phyloP scores from a whole-genome alignment of 208 protist genomes.

The Zelonia costaricensis region DNA sequence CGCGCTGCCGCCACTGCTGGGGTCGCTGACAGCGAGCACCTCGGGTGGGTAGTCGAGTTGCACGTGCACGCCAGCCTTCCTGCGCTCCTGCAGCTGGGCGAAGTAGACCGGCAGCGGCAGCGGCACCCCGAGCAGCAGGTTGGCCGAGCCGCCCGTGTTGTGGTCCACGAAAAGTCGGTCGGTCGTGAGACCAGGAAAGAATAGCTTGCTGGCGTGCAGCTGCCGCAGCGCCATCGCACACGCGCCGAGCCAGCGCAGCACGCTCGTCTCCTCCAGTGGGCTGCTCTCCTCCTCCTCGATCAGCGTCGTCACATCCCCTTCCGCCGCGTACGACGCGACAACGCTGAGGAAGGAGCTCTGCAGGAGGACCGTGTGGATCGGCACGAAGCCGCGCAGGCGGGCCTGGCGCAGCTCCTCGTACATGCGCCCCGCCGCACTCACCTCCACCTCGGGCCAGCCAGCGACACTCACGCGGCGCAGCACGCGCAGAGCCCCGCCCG shows the following conservation, averaged over 20 bases:
- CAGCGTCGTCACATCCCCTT: constrained; percentile 57
- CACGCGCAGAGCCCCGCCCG: constrained; percentile 53
- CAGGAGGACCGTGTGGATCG: constrained; percentile 53
- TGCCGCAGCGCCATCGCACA: constrained; percentile 51
- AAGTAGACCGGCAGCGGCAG: constrained; percentile 63
- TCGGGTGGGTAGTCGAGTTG: constrained; percentile 79
- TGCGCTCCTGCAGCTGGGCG: constrained; percentile 47
- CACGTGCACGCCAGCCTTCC: constrained; percentile 40
- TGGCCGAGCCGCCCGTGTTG: constrained; percentile 24
- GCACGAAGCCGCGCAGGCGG: constrained; percentile 45
- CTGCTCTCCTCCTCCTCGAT: constrained; percentile 50
- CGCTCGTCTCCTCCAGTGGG: constrained; percentile 40
- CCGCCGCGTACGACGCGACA: constrained; percentile 54
- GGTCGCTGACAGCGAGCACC: constrained; percentile 24
- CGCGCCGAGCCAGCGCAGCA: constrained; percentile 56
- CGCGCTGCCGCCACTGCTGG: neutral
- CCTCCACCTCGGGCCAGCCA: constrained; percentile 39
- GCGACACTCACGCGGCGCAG: constrained; percentile 69
- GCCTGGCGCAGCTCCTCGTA: constrained; percentile 41
- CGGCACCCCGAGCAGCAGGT: constrained; percentile 58
- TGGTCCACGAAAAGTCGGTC: constrained; percentile 59
- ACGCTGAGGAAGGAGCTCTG: constrained; percentile 74
- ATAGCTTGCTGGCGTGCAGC: constrained; percentile 43
- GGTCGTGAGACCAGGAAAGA: constrained; percentile 53
- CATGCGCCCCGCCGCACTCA: constrained; percentile 29